Base-by-base conservation (phyloP, 2,329 filamentous ascomycete species). In the Talaromyces verruculosus region DNA sequence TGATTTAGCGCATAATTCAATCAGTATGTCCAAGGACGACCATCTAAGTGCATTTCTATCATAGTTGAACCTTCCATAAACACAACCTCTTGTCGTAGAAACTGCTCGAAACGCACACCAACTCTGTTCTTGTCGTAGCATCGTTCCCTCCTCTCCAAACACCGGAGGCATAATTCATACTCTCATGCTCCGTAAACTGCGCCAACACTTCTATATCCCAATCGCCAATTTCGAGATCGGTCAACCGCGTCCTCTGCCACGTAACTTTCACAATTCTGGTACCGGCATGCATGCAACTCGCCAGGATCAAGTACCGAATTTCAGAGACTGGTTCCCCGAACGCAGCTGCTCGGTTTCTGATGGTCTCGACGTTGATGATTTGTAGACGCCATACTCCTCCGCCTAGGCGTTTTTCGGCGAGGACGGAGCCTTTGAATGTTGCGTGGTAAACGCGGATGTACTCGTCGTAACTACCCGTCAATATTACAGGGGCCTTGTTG, bases 401-500 rank as follows among this genome's bases (percentile, higher is more conserved):
- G 1, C 83, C 87, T 0, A 98, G 83, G 61, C 90, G 83, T 61
- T 84, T 71, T 67, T 92, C 88, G 0, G 87, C 84, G 5, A 93
- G 83, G 2, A 89, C 78, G 37, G 81, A 82, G 4, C 81, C 78
- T 17, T 80, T 66, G 25, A 41, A 10, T 5, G 69, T 75, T 28
- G 71, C 71, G 67, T 76, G 74, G 60, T 83, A 82, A 1, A 97
- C 82, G 13, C 94, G 87, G 19, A 98, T 81, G 67, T 84, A 83
- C 71, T 98, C 93, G 72, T 98, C 95, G 73, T 98, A 99, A 74
- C 92, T 96, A 3, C 95, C 95, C 0, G 93, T 97, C 2, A 97
- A 73, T 2, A 96, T 77, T 4, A 95, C 73, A 3, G 83, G 81
- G 1, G 83, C 82, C 2, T 80, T 80, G 8, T 84, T 80, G 8